Base-by-base conservation (phyloP, 805 yeast species). In the Wickerhamomyces bovis region DNA sequence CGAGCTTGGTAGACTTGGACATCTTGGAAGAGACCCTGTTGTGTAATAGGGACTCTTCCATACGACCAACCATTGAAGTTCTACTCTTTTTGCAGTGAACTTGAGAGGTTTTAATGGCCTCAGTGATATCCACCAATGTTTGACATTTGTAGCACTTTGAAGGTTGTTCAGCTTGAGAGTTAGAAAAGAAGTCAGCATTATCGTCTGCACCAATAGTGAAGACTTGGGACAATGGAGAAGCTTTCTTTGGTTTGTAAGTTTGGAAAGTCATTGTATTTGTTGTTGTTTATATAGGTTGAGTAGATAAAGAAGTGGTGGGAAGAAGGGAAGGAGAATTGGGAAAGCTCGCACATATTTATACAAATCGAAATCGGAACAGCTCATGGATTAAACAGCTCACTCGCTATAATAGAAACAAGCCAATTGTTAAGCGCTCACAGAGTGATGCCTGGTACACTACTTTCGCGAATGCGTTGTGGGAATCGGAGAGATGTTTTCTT, bases 1-100 rank as follows among this genome's bases (percentile, higher is more conserved):
- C 51, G 49, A 67, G 66, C 11, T 62, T 56, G 30, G 62, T 43
- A 6, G 58, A 57, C 9, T 44, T 36, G 1, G 58, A 53, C 11
- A 45, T 46, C 11, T 41, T 20, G 1, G 57, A 57, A 1, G 62
- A 55, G 11, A 60, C 55, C 41, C 48, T 46, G 3, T 59, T 60
- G 15, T 50, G 42, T 1, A 59, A 43, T 33, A 59, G 42, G 7
- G 62, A 55, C 45, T 59, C 61, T 38, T 54, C 56, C 47, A 55
- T 51, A 15, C 57, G 38, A 2, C 54, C 54, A 25, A 51, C 36
- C 20, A 33, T 16, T 33, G 36, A 33, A 33, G 20, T 18, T 33
- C 36, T 33, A 12, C 20, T 11, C 5, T 18, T 33, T 18, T 16
- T 33, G 20, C 28, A 49, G 40, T 23, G 53, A 43, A n/a, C 40